Evolutionary conservation across 2,329 filamentous ascomycete genomes (phyloP), one percentile per base, ranked within the genome.

Genomic region (Aspergillus costaricaensis): DNA sequence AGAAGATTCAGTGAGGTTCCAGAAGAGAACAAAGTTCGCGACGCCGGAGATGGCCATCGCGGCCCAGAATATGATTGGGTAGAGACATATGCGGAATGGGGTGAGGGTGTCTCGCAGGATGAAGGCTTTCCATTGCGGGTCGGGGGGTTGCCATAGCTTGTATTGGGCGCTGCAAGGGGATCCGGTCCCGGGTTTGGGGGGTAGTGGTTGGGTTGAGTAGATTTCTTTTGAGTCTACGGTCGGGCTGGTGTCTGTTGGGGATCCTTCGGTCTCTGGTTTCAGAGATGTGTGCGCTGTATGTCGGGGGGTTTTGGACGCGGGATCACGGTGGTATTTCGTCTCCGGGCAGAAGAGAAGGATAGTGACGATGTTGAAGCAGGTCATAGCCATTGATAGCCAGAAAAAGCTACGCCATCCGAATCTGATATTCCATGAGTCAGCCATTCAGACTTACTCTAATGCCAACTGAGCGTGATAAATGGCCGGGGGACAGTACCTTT

Each of bases 381-480:
- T 49, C 25, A 61, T 38, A 14, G 54, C 59, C 9, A 57, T 15
- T 5, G 54, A 57, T 21, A 61, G 55, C 59, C 59, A 61, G 54
- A 57, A 61, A 32, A 61, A 61, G 55, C 59, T 61, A 5, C 54
- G 48, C 59, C 59, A 61, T 4, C 55, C 59, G 21, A 51, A 57
- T 43, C 54, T 61, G 30, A 2, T 10, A 14, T 5, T 2, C 7
- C 6, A 12, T 30, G 9, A 12, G 15, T 49, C 4, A 30, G 44
- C 1, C 23, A 25, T 25, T 25, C 23, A 25, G 1, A 2, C 1
- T 25, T 2, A 25, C 23, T 2, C 0, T 2, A 25, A 25, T 25
- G 23, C 23, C 23, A 25, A 25, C 23, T 2, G 23, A 25, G 6
- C 23, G 6, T 25, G 23, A 25, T 23, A 23, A 23, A 23, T 23